Conservation (phyloP, 208 protist species). For the Acanthamoeba royreba region DNA sequence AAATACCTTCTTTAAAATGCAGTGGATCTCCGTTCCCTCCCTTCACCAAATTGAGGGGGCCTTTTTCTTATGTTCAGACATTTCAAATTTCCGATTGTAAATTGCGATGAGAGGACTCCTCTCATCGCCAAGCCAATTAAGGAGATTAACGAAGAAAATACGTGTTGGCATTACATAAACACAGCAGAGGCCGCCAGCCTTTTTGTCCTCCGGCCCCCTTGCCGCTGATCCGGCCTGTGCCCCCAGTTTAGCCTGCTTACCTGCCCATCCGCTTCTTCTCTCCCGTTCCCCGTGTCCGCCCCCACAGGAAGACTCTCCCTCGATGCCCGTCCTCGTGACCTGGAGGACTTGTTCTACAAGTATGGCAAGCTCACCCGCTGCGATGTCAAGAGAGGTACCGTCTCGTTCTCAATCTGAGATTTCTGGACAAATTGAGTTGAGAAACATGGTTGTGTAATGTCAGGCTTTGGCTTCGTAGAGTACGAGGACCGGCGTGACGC, state of each 20-base stretch:
- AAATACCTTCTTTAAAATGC: not conserved
- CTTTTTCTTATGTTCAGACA: not conserved
- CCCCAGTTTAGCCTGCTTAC: not conserved
- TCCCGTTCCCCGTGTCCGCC: not conserved
- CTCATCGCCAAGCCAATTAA: no score
- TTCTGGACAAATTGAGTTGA: no score
- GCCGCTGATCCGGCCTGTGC: not conserved
- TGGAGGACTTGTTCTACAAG: conserved; percentile 52
- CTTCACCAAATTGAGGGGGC: not conserved
- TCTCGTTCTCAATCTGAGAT: no score
- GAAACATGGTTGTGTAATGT: no score
- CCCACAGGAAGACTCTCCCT: conserved; percentile 33
- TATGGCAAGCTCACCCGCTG: conserved; percentile 30
- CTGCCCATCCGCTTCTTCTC: not conserved
- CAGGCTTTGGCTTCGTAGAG: conserved; percentile 39
- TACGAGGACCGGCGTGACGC: conserved; percentile 50
- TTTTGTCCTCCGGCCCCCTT: not conserved
- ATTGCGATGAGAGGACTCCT: no score
- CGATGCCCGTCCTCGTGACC: not conserved
- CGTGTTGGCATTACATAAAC: not conserved
- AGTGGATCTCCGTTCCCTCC: not conserved
- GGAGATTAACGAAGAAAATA: not conserved
- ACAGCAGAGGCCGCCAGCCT: not conserved
- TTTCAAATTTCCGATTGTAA: no score
- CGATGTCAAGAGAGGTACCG: conserved; percentile 46